Evolutionary conservation across 345 rosid species (phyloP).

Genomic region (Salix purpurea): DNA sequence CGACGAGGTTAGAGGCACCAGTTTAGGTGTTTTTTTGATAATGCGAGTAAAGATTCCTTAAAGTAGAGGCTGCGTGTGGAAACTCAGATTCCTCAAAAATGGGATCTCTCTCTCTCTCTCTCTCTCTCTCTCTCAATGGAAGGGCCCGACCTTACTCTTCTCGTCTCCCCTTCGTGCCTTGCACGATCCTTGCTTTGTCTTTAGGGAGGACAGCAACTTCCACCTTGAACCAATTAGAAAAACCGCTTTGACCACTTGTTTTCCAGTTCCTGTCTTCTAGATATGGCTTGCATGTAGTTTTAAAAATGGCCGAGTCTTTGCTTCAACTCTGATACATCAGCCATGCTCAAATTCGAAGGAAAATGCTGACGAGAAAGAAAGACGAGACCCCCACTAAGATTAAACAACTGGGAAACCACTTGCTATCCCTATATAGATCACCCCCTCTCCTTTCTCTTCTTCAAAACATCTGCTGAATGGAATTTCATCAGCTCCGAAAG

Average conservation of each 20-base stretch:
- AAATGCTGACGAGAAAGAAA: constrained; percentile 31
- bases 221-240: not conserved
- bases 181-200: constrained; percentile 8
- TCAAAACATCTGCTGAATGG: constrained; percentile 27
- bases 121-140: not conserved
- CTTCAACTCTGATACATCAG: constrained; percentile 22
- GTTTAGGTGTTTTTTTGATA: not conserved
- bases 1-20: no score
- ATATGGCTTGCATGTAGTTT: constrained; percentile 24
- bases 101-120: not conserved
- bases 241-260: not conserved
- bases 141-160: not conserved
- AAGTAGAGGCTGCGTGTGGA: not conserved
- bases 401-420: constrained; percentile 7
- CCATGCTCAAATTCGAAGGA: constrained; percentile 1
- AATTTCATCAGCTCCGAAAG: constrained; percentile 17
- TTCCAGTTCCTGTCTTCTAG: not conserved
- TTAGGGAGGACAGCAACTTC: constrained; percentile 9
- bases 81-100: not conserved
- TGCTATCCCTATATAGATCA: constrained; percentile 19
- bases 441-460: not conserved
- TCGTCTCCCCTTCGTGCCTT: constrained; percentile 28
- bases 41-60: not conserved
- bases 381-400: constrained; percentile 55
- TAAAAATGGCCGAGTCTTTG: not conserved